Evolutionary conservation across 2,329 filamentous ascomycete species (phyloP).

Genomic region (Chrysosporium keratinophilum): DNA sequence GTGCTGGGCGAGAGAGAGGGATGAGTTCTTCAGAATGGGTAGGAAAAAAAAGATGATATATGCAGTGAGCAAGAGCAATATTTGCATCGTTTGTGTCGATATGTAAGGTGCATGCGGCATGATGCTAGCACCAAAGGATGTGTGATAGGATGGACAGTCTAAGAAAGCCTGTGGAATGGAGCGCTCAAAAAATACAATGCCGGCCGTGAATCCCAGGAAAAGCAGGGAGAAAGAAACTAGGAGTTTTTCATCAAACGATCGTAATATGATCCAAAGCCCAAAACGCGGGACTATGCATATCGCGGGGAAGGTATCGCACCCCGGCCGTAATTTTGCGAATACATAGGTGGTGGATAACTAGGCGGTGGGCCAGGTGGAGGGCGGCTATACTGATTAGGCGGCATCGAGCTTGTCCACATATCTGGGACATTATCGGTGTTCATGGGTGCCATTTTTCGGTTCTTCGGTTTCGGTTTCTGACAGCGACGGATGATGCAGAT

Average conservation of each 20-base stretch:
- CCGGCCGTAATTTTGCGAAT: constrained; percentile 5
- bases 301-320: constrained; percentile 2
- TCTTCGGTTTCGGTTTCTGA: constrained; percentile 32
- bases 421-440: constrained; percentile 5
- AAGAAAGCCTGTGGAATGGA: too few species aligned
- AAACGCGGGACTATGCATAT: neutral
- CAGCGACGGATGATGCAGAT: constrained; percentile 55
- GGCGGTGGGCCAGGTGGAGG: constrained; percentile 2
- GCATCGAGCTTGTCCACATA: constrained; percentile 8
- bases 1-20: too few species aligned
- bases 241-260: constrained; percentile 2
- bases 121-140: too few species aligned
- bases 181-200: neutral
- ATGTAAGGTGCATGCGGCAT: neutral
- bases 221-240: neutral
- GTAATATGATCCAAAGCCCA: neutral
- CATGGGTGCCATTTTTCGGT: constrained; percentile 17
- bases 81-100: neutral
- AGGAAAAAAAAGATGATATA: too few species aligned
- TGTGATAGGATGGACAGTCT: too few species aligned
- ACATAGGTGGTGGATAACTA: constrained; percentile 1
- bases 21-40: too few species aligned
- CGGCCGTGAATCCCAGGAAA: neutral
- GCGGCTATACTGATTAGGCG: constrained; percentile 5
- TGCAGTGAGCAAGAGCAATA: too few species aligned